phyloP scores from a whole-genome alignment of 768 basidiomycete species.

The Trametes elegans region DNA sequence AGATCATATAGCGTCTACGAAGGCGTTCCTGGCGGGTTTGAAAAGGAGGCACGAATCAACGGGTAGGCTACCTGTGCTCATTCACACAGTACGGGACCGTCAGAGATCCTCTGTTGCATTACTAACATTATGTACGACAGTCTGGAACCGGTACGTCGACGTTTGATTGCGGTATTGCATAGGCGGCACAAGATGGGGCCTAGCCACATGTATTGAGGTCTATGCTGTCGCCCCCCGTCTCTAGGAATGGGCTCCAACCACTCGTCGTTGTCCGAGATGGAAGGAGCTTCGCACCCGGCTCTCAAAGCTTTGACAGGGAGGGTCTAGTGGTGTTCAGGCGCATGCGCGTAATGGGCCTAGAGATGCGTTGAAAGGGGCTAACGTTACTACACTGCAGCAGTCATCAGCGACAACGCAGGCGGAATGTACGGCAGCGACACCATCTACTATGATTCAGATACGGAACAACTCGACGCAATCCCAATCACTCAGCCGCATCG shows the following conservation, averaged over 20 bases:
- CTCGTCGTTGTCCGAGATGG: too few relatives aligned
- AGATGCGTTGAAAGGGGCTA: too few relatives aligned
- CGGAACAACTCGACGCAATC: conserved; percentile 43
- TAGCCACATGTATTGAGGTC: too few relatives aligned
- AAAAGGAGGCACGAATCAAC: conserved; percentile 43
- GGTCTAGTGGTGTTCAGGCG: too few relatives aligned
- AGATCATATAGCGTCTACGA: conserved; percentile 44
- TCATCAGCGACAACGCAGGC: conserved; percentile 43
- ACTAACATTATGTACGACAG: neutral
- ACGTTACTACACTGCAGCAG: conserved; percentile 29
- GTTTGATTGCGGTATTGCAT: neutral
- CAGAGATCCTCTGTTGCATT: too few relatives aligned
- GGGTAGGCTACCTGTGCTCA: conserved; percentile 44
- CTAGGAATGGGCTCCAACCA: too few relatives aligned
- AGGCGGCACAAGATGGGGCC: too few relatives aligned
- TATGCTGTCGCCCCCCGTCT: too few relatives aligned
- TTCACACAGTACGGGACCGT: conserved; percentile 54
- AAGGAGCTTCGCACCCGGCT: too few relatives aligned
- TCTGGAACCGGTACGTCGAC: neutral
- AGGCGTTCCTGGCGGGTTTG: conserved; percentile 51
- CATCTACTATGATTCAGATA: conserved; percentile 41
- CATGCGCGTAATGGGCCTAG: too few relatives aligned
- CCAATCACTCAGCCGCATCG: conserved; percentile 47
- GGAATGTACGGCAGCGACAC: conserved; percentile 38
- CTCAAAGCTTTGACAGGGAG: too few relatives aligned